Evolutionary conservation across 352 stramenopile species (phyloP).

Genomic region (Pythium dissotocum): DNA sequence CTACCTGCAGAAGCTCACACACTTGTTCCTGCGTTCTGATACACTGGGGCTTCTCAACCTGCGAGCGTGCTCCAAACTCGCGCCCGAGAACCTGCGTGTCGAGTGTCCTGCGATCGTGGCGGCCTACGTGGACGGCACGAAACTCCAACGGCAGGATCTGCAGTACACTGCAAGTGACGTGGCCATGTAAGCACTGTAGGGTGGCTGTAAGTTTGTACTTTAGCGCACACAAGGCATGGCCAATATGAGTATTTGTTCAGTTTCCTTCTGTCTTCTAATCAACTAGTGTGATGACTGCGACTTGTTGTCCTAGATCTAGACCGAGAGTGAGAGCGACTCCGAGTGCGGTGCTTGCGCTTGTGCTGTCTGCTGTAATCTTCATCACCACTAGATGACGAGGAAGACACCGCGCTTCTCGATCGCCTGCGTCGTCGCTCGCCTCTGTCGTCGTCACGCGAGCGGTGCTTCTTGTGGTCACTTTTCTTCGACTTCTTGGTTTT

Average conservation of each 20-base stretch:
- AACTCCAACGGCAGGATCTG: conserved; percentile 42
- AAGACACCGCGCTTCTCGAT: background rate
- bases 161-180: background rate
- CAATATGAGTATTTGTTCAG: too few relatives aligned
- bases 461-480: conserved; percentile 18
- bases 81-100: conserved; percentile 35
- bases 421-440: background rate
- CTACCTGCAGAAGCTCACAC: conserved; percentile 57
- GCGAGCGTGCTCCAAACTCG: conserved; percentile 44
- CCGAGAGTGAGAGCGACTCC: background rate
- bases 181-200: conserved; percentile 11
- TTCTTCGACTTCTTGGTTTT: conserved; percentile 36
- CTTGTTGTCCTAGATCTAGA: conserved; percentile 5
- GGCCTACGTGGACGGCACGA: conserved; percentile 47
- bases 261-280: background rate
- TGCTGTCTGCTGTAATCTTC: background rate
- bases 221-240: background rate
- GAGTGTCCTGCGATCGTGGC: conserved; percentile 43
- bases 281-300: background rate
- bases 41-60: conserved; percentile 47
- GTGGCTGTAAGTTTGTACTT: background rate
- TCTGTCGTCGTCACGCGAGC: background rate
- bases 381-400: background rate
- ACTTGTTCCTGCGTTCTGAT: conserved; percentile 51
- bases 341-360: background rate